Evolutionary conservation across 2,329 filamentous ascomycete species (phyloP).

Genomic region (Cercospora sp.): DNA sequence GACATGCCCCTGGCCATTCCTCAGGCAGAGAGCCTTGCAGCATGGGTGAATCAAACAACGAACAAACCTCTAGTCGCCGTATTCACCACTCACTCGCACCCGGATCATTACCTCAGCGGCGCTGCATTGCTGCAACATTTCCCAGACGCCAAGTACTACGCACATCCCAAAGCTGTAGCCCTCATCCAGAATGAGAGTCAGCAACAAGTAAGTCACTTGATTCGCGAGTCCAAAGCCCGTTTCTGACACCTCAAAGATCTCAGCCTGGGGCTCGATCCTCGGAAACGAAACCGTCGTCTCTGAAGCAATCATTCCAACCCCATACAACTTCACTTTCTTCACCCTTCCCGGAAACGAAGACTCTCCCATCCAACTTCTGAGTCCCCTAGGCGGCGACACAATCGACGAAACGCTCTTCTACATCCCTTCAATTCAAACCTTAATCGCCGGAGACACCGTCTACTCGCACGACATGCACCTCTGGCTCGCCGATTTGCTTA

Average conservation of each 20-base stretch:
- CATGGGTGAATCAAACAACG: not conserved
- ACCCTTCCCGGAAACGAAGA: not conserved
- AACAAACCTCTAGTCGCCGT: not conserved
- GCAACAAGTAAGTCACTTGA: not conserved
- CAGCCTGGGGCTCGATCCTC: not conserved
- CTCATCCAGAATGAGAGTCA: not conserved
- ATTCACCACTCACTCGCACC: not conserved
- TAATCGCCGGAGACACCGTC: not conserved
- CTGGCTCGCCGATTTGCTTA: not conserved
- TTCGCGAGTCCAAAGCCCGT: no score
- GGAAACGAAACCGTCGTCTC: not conserved
- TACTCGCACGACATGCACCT: not conserved
- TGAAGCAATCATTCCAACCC: not conserved
- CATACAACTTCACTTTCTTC: not conserved
- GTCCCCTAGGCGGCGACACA: not conserved
- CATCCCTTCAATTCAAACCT: not conserved
- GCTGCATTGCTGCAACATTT: not conserved
- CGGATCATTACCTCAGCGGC: not conserved
- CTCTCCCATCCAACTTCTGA: not conserved
- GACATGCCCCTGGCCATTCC: not conserved
- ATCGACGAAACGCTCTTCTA: not conserved
- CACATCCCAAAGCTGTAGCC: not conserved
- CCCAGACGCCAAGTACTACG: not conserved
- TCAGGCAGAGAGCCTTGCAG: not conserved
- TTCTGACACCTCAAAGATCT: not conserved